A percentile compares a stretch with the other conserved stretches of the same genome.
phyloP scores from a whole-genome alignment of 208 protist species.

The Trypanosoma congolense region DNA sequence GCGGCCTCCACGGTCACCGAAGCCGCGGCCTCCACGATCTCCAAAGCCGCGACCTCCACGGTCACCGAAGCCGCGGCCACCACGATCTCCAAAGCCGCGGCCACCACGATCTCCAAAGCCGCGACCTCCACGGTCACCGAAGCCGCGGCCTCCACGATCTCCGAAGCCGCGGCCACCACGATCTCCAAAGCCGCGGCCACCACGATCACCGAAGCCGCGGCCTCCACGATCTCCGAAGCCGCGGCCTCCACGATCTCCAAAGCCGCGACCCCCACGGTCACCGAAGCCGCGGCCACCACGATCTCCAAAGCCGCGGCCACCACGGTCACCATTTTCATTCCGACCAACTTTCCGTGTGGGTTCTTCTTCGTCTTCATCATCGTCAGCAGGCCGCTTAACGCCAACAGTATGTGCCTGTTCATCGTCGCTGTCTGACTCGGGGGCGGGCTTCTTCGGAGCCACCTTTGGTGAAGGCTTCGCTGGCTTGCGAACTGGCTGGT shows the following conservation, averaged over 20 bases:
- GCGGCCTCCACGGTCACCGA: slow-evolving; percentile 23
- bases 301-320: slow-evolving; percentile 30
- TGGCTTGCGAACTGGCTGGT: slow-evolving; percentile 1
- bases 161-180: slow-evolving; percentile 21
- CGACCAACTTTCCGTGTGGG: slow-evolving; percentile 21
- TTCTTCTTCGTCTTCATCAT: slow-evolving; percentile 26
- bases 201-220: slow-evolving; percentile 19
- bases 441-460: background rate
- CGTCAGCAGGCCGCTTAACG: slow-evolving; percentile 3
- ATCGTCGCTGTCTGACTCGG: slow-evolving; percentile 1
- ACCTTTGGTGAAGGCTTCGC: background rate
- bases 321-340: slow-evolving; percentile 4
- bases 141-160: slow-evolving; percentile 19
- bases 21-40: slow-evolving; percentile 16
- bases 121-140: slow-evolving; percentile 25
- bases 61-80: slow-evolving; percentile 18
- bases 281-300: slow-evolving; percentile 26
- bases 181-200: slow-evolving; percentile 20
- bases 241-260: slow-evolving; percentile 25
- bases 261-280: slow-evolving; percentile 22
- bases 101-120: slow-evolving; percentile 14
- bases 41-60: slow-evolving; percentile 29
- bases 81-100: slow-evolving; percentile 17
- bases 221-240: slow-evolving; percentile 24
- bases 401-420: background rate